A percentile compares a stretch with the other conserved stretches of the same genome.
Evolutionary conservation across 2,329 filamentous ascomycete species (phyloP).

Genomic region (Emmonsiellopsis sp.): DNA sequence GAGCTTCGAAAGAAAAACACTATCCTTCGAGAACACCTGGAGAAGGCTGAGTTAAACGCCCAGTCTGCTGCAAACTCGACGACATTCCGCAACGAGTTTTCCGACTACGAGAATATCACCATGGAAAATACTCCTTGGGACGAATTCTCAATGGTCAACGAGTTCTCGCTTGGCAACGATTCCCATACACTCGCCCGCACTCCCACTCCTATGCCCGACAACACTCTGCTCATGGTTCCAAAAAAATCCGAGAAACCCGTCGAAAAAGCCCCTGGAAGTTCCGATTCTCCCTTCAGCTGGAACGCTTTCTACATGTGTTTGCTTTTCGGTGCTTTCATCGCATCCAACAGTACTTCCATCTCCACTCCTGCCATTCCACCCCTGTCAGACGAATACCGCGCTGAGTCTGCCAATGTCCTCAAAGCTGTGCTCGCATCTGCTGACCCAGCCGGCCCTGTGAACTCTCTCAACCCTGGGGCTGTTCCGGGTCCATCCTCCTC

Average conservation of each 20-base stretch:
- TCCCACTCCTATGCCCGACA: conserved; percentile 17
- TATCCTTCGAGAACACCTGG: conserved; percentile 60
- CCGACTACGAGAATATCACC: conserved; percentile 72
- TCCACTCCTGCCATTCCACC: conserved; percentile 45
- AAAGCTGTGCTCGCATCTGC: conserved; percentile 37
- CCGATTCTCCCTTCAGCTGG: conserved; percentile 56
- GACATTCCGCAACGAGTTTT: conserved; percentile 59
- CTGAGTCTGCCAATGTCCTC: conserved; percentile 38
- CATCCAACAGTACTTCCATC: conserved; percentile 68
- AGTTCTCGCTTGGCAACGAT: conserved; percentile 37
- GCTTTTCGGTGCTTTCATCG: conserved; percentile 89
- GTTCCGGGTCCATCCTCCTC: conserved; percentile 16
- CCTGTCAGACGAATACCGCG: conserved; percentile 38
- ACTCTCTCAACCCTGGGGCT: conserved; percentile 38
- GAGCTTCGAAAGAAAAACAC: conserved; percentile 88
- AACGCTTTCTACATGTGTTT: conserved; percentile 86
- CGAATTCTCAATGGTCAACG: conserved; percentile 66
- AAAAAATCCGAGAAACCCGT: conserved; percentile 27
- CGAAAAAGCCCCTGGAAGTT: conserved; percentile 35
- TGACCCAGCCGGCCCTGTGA: conserved; percentile 35
- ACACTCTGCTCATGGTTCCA: conserved; percentile 29
- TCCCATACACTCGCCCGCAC: conserved; percentile 19
- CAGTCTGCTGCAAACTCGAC: conserved; percentile 34
- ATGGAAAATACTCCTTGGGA: conserved; percentile 75
- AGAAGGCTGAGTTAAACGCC: conserved; percentile 34